These are phyloP conservation scores for Amborella trichopoda DNA, from an alignment of 164 flowering plant species.

Conservation along the genomic window DNA sequence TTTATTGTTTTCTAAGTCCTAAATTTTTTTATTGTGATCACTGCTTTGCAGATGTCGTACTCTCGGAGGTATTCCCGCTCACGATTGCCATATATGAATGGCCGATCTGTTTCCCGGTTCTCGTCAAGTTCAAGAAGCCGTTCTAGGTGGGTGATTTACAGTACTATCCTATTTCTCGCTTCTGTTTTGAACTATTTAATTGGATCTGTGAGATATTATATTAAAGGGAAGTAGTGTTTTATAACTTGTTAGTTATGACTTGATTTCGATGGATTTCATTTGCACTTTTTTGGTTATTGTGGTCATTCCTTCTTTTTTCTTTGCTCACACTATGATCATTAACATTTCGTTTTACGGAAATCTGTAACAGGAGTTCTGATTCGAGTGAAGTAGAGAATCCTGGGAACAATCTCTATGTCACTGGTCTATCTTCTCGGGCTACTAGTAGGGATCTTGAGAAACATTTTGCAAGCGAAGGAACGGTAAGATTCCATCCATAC, in stretches of 20 bases:
- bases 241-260: neutral
- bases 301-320: neutral
- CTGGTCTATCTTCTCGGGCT: slow-evolving; percentile 70
- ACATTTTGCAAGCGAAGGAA: slow-evolving; percentile 64
- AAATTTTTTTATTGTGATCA: too few relatives aligned
- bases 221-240: neutral
- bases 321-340: neutral
- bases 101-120: slow-evolving; percentile 44
- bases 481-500: too few relatives aligned
- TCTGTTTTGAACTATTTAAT: neutral
- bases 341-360: neutral
- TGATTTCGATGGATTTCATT: neutral
- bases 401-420: slow-evolving; percentile 88
- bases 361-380: slow-evolving; percentile 35
- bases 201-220: neutral
- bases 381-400: slow-evolving; percentile 75
- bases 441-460: slow-evolving; percentile 73
- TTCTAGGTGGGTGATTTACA: slow-evolving; percentile 40
- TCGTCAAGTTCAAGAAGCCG: slow-evolving; percentile 37
- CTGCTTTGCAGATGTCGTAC: slow-evolving; percentile 65
- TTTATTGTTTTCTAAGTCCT: too few relatives aligned
- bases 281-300: neutral
- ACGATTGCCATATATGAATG: slow-evolving; percentile 28
- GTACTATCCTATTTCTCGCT: neutral
- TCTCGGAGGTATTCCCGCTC: slow-evolving; percentile 53